phyloP scores from a whole-genome alignment of 345 rosid genomes.

The Salix suchowensis region DNA sequence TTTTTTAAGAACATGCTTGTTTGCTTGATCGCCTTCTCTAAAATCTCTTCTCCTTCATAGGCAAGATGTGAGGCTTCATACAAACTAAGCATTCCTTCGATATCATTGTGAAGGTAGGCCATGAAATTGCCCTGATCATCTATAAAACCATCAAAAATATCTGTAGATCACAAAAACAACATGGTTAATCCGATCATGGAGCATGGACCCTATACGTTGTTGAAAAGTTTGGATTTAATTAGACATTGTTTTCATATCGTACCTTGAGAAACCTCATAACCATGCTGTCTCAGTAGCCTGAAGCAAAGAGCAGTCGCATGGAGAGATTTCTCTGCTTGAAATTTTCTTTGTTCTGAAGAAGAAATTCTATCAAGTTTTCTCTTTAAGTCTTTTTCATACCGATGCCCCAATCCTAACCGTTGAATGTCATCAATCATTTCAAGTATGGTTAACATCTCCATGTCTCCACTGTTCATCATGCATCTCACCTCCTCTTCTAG shows the following conservation, averaged over 20 bases:
- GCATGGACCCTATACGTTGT: neutral
- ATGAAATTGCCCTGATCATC: slow-evolving; percentile 17
- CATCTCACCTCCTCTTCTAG: slow-evolving; percentile 30
- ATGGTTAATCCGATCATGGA: neutral
- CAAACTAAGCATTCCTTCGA: slow-evolving; percentile 31
- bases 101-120: slow-evolving; percentile 3
- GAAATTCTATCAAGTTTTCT: slow-evolving; percentile 17
- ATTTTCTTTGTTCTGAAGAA: neutral
- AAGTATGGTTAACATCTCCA: slow-evolving; percentile 12
- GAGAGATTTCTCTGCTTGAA: slow-evolving; percentile 8
- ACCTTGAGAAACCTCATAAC: neutral
- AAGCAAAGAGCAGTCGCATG: slow-evolving; percentile 35
- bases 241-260: neutral
- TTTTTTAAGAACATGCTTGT: slow-evolving; percentile 15
- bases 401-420: slow-evolving; percentile 34
- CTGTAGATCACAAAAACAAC: slow-evolving; percentile 10
- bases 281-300: slow-evolving; percentile 45
- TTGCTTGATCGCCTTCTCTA: slow-evolving; percentile 21
- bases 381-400: slow-evolving; percentile 29
- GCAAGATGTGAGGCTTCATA: slow-evolving; percentile 41
- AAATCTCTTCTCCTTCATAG: slow-evolving; percentile 33
- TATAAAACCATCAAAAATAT: slow-evolving; percentile 28
- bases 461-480: slow-evolving; percentile 9
- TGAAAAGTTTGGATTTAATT: neutral
- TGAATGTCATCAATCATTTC: slow-evolving; percentile 41